phyloP scores from a whole-genome alignment of 2,329 filamentous ascomycete species.

The Hypomyces rosellus region DNA sequence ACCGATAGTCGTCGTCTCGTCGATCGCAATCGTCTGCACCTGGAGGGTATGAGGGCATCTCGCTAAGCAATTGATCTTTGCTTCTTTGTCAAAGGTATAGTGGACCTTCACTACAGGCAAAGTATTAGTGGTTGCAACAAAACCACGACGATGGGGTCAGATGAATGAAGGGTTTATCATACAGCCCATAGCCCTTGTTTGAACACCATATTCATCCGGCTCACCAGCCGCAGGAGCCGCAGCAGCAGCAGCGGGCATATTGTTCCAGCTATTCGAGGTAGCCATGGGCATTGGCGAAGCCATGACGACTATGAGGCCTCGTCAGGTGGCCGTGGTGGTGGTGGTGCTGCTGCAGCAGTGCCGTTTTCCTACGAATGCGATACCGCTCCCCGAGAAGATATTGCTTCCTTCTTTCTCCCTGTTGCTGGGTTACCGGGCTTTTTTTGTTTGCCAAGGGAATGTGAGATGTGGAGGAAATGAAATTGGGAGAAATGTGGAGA shows the following conservation, averaged over 20 bases:
- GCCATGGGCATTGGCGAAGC: slow-evolving; percentile 32
- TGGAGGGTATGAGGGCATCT: slow-evolving; percentile 73
- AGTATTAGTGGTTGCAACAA: slow-evolving; percentile 7
- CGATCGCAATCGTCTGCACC: slow-evolving; percentile 73
- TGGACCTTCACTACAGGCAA: slow-evolving; percentile 74
- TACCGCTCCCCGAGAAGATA: no score
- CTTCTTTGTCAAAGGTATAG: slow-evolving; percentile 89
- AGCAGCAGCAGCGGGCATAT: slow-evolving; percentile 12
- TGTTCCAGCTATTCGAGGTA: slow-evolving; percentile 27
- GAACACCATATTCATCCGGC: slow-evolving; percentile 43
- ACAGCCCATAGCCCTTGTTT: slow-evolving; percentile 62
- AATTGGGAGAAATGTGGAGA: slow-evolving; percentile 9
- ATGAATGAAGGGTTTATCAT: slow-evolving; percentile 28
- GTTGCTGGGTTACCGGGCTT: no score
- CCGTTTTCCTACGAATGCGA: no score
- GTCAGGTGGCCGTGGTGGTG: not conserved
- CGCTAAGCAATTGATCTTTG: slow-evolving; percentile 83
- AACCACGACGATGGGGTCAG: not conserved
- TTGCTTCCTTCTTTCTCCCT: no score
- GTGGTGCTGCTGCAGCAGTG: not conserved
- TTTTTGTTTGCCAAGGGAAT: no score
- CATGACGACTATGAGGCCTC: slow-evolving; percentile 23
- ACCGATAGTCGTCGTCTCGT: slow-evolving; percentile 76
- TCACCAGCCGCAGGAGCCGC: slow-evolving; percentile 21
- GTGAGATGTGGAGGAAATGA: no score